phyloP scores from a whole-genome alignment of 2,329 filamentous ascomycete genomes.

The Apiospora rasikravindrae region DNA sequence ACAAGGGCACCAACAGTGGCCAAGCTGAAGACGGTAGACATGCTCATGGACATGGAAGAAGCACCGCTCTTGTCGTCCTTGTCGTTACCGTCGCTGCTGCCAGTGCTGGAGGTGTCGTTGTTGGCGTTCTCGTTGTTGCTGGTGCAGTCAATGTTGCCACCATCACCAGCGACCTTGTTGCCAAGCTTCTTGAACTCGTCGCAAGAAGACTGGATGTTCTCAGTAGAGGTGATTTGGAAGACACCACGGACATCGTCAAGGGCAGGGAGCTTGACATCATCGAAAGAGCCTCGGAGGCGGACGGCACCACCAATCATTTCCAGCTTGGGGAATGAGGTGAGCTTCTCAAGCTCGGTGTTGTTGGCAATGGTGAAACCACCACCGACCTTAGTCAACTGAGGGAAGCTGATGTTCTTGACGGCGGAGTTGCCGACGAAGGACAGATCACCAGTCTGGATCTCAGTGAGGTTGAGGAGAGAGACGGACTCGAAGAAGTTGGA shows the following conservation, averaged over 20 bases:
- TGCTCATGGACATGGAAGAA: constrained; percentile 53
- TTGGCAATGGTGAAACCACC: constrained; percentile 86
- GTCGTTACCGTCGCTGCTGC: constrained; percentile 36
- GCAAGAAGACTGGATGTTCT: constrained; percentile 63
- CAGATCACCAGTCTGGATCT: constrained; percentile 62
- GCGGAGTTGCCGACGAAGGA: constrained; percentile 68
- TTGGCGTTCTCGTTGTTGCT: constrained; percentile 59
- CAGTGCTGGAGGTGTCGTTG: constrained; percentile 45
- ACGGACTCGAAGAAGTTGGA: constrained; percentile 73
- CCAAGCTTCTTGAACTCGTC: constrained; percentile 54
- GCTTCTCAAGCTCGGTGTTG: constrained; percentile 74
- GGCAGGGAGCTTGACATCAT: constrained; percentile 69
- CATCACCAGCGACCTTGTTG: constrained; percentile 48
- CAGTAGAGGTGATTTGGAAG: constrained; percentile 72
- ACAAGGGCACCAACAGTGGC: constrained; percentile 51
- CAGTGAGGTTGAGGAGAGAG: constrained; percentile 72
- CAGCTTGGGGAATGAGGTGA: constrained; percentile 73
- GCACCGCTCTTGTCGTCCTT: constrained; percentile 45
- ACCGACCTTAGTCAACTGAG: constrained; percentile 68
- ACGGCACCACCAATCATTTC: constrained; percentile 77
- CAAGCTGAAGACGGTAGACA: constrained; percentile 51
- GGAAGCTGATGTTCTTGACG: constrained; percentile 77
- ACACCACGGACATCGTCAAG: constrained; percentile 73
- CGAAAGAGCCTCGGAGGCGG: constrained; percentile 84
- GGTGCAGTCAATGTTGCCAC: constrained; percentile 54